Percentiles rank a stretch among this genome's conserved stretches.
These are phyloP conservation scores for Phialophora verrucosa DNA, from an alignment of 2,329 filamentous ascomycete genomes.

Conservation along the genomic window DNA sequence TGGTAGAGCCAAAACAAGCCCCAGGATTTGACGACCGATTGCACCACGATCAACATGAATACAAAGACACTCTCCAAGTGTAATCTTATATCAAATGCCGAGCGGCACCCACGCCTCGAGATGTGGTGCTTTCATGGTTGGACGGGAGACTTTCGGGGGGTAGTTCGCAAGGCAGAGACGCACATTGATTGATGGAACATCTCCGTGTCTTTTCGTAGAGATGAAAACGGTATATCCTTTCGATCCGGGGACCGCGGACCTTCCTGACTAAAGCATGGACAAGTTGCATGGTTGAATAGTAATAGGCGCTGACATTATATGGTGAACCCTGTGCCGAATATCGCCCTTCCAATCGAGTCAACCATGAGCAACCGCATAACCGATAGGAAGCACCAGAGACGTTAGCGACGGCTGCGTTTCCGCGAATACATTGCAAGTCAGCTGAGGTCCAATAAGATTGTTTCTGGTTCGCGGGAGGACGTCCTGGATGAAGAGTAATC, in stretches of 20 bases:
- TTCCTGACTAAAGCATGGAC: neutral
- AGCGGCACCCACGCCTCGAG: neutral
- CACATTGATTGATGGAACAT: neutral
- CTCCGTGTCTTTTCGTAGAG: neutral
- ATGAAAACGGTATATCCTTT: neutral
- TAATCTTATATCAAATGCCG: no score
- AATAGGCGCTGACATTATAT: neutral
- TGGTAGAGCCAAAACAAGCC: no score
- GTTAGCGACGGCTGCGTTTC: neutral
- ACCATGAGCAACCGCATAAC: neutral
- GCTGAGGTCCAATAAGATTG: neutral
- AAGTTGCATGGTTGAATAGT: constrained; percentile 5
- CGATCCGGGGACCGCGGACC: neutral
- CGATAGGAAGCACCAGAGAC: neutral
- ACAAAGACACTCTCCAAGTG: no score
- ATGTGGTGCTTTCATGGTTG: neutral
- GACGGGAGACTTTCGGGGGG: neutral
- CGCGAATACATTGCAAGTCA: neutral
- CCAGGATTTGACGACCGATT: no score
- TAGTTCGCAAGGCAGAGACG: neutral
- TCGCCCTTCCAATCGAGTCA: neutral
- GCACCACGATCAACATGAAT: no score
- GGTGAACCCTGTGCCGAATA: neutral
- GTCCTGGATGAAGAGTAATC: constrained; percentile 14
- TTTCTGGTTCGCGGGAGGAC: neutral